Evolutionary conservation across 306 rosid species (phyloP).

Genomic region (Lathyrus sativus): DNA sequence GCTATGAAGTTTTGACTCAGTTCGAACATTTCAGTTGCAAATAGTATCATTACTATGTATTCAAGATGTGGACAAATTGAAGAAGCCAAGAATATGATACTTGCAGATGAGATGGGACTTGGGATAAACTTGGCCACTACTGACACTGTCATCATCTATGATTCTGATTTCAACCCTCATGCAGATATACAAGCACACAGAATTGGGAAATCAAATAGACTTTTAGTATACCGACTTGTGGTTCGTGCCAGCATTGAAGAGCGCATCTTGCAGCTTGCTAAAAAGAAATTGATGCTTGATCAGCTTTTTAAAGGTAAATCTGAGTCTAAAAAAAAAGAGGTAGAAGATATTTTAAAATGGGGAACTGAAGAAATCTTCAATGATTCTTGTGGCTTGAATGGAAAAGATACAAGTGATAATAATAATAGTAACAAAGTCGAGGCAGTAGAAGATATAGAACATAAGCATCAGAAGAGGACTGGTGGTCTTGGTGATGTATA

Average conservation of each 20-base stretch:
- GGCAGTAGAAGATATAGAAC: constrained; percentile 66
- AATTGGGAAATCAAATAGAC: constrained; percentile 98
- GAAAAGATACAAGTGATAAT: constrained; percentile 64
- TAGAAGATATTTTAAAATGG: constrained; percentile 97
- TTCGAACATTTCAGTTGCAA: no score
- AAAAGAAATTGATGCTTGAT: constrained; percentile 98
- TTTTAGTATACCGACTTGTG: constrained; percentile 93
- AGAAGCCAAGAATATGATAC: no score
- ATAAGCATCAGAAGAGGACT: constrained; percentile 84
- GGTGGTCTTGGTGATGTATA: constrained; percentile 98
- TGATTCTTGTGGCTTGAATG: constrained; percentile 63
- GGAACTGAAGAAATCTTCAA: constrained; percentile 96
- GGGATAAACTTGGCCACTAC: constrained; percentile 99
- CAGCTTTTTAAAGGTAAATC: constrained; percentile 98
- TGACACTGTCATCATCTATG: constrained; percentile 97
- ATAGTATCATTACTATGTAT: no score
- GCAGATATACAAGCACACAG: constrained; percentile 99
- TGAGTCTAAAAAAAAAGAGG: constrained; percentile 94
- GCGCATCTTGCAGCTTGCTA: constrained; percentile 99
- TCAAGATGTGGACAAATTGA: no score
- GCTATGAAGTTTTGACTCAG: no score
- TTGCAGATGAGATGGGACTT: no score
- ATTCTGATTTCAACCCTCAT: constrained; percentile 99
- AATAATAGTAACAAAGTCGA: constrained; percentile 74
- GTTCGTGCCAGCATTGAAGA: constrained; percentile 99